Evolutionary conservation across 139 green algal species (phyloP).

Genomic region (Monoraphidium neglectum): DNA sequence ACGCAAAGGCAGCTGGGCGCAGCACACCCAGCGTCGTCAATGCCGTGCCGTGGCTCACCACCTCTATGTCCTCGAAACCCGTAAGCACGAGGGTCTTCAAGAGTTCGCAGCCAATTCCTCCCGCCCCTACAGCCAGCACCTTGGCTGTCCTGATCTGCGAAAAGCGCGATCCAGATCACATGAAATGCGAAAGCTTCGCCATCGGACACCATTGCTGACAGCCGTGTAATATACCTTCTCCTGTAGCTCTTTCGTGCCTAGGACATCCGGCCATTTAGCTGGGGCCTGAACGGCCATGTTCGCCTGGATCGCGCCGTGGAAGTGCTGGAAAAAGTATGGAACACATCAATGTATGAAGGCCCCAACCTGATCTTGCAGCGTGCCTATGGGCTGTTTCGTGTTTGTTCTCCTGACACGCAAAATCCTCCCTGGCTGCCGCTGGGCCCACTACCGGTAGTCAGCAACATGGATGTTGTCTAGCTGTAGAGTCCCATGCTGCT

Average conservation of each 20-base stretch:
- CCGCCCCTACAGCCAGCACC: conserved; percentile 93
- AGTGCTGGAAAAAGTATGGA: no score
- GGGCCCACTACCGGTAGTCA: no score
- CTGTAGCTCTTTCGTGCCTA: conserved; percentile 21
- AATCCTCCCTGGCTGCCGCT: no score
- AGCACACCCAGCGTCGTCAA: background rate
- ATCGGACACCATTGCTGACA: no score
- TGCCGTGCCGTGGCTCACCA: conserved; percentile 61
- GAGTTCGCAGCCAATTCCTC: conserved; percentile 98
- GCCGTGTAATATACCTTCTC: background rate
- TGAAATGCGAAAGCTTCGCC: background rate
- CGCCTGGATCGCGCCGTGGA: no score
- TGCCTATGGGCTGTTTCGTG: no score
- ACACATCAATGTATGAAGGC: no score
- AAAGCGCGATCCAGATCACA: background rate
- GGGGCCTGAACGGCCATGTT: background rate
- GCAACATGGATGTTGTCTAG: no score
- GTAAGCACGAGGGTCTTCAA: conserved; percentile 95
- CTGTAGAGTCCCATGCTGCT: no score
- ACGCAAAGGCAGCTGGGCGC: background rate
- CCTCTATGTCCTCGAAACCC: conserved; percentile 89
- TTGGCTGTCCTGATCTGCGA: conserved; percentile 55
- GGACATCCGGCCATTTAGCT: conserved; percentile 12
- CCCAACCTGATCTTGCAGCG: no score
- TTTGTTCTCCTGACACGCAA: no score